A percentile compares a stretch with the other conserved stretches of the same genome.
These are phyloP conservation scores for Fibroporia radiculosa DNA, from an alignment of 768 basidiomycete species.

Conservation along the genomic window DNA sequence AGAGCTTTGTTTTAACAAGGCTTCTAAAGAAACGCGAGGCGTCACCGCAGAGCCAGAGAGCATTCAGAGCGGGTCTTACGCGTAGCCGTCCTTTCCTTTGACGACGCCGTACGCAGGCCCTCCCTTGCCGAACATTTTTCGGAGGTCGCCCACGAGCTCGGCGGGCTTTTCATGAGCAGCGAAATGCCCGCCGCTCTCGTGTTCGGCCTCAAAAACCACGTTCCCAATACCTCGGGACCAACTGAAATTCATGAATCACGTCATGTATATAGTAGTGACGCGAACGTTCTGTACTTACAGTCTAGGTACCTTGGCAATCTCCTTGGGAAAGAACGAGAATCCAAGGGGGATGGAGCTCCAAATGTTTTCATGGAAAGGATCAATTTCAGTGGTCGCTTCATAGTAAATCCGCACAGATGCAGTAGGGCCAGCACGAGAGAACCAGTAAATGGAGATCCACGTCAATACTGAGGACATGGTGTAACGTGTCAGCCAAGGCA, in stretches of 20 bases:
- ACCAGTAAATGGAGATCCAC: conserved; percentile 30
- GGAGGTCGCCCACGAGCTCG: conserved; percentile 17
- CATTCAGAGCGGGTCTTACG: no score
- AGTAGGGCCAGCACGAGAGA: conserved; percentile 25
- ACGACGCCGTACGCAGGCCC: conserved; percentile 19
- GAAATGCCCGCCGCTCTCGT: conserved; percentile 21
- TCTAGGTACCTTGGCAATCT: conserved; percentile 11
- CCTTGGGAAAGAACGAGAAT: conserved; percentile 22
- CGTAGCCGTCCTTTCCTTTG: conserved; percentile 7
- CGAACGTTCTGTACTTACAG: conserved; percentile 7
- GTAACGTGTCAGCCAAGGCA: neutral
- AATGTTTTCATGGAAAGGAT: neutral
- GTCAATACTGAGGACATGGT: conserved; percentile 24
- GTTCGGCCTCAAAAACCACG: conserved; percentile 16
- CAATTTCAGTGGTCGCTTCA: conserved; percentile 8
- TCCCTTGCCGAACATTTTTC: conserved; percentile 20
- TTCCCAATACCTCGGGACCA: conserved; percentile 17
- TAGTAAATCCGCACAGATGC: conserved; percentile 25
- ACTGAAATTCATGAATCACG: conserved; percentile 3
- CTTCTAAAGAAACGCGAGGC: no score
- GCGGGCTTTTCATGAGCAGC: conserved; percentile 20
- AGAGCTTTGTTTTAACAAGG: no score
- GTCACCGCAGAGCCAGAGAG: no score
- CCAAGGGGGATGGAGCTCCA: conserved; percentile 21
- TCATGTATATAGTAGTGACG: neutral